A percentile compares a stretch with the other conserved stretches of the same genome.
These are phyloP conservation scores for Penicillium tannophilum DNA, from an alignment of 495 filamentous ascomycete genomes.

Conservation along the genomic window DNA sequence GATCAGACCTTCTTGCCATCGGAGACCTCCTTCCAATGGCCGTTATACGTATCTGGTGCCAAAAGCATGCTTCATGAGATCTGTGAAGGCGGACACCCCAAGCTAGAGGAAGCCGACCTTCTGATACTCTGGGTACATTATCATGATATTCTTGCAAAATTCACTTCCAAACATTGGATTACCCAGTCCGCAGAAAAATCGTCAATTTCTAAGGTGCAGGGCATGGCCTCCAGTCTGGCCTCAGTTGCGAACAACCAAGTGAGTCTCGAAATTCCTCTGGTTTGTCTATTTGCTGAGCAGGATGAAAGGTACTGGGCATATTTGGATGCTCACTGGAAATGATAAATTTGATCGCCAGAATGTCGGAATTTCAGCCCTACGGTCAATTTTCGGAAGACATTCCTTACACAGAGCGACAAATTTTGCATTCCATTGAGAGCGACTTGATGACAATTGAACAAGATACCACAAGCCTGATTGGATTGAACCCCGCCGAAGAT, in stretches of 20 bases:
- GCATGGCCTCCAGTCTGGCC: slow-evolving; percentile 8
- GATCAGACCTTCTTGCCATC: slow-evolving; percentile 5
- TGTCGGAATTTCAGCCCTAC: not conserved
- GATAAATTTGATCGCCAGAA: slow-evolving; percentile 12
- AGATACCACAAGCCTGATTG: not conserved
- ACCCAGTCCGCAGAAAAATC: not conserved
- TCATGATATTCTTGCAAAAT: slow-evolving; percentile 17
- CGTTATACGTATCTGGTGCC: slow-evolving; percentile 14
- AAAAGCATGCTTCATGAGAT: slow-evolving; percentile 17
- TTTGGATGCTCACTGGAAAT: slow-evolving; percentile 13
- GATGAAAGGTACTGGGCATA: not conserved
- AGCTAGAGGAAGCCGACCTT: slow-evolving; percentile 11
- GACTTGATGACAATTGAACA: slow-evolving; percentile 2
- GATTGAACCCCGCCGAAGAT: not conserved
- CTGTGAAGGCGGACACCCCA: slow-evolving; percentile 5
- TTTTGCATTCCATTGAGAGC: slow-evolving; percentile 4
- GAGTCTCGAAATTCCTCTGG: not conserved
- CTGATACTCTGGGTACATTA: slow-evolving; percentile 19
- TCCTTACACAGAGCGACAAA: not conserved
- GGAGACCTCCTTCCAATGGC: slow-evolving; percentile 18
- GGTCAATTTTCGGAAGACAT: not conserved
- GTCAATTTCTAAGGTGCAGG: slow-evolving; percentile 7
- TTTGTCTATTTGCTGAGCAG: not conserved
- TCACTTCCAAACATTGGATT: slow-evolving; percentile 12
- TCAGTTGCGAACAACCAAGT: slow-evolving; percentile 3